Percentiles rank a stretch among this genome's conserved stretches.
Conservation (phyloP, 441 rosid genomes). For the Macaranga tanarius region DNA sequence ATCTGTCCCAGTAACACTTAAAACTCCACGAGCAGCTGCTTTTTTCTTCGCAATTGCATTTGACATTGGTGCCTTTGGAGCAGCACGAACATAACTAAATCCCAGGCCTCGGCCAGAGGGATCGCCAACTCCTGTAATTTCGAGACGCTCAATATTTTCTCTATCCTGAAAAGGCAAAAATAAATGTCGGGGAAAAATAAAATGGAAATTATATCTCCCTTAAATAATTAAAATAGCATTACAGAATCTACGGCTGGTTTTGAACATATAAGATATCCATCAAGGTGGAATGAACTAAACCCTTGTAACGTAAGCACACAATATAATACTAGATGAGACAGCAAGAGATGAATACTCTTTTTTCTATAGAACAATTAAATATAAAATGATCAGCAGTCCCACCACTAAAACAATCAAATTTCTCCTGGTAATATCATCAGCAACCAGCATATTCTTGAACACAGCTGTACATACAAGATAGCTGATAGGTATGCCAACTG, state of each 20-base stretch:
- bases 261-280: too few species aligned
- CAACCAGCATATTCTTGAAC: neutral
- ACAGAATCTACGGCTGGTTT: too few species aligned
- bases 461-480: neutral
- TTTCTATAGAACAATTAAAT: neutral
- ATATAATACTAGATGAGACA: neutral
- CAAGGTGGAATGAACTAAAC: too few species aligned
- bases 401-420: neutral
- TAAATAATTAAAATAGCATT: too few species aligned
- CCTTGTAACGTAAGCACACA: too few species aligned
- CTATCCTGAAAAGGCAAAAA: slow-evolving; percentile 56
- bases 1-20: slow-evolving; percentile 97
- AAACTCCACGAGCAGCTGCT: slow-evolving; percentile 81
- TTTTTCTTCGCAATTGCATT: slow-evolving; percentile 79
- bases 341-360: slow-evolving; percentile 3
- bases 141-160: slow-evolving; percentile 96
- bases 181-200: neutral
- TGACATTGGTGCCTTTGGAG: slow-evolving; percentile 87
- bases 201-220: too few species aligned
- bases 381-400: neutral
- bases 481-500: neutral
- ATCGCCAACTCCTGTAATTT: slow-evolving; percentile 99
- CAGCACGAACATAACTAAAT: slow-evolving; percentile 90
- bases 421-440: neutral
- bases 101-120: slow-evolving; percentile 99